Base-by-base conservation (phyloP, 768 basidiomycete species). In the Paxillus rubicundulus region DNA sequence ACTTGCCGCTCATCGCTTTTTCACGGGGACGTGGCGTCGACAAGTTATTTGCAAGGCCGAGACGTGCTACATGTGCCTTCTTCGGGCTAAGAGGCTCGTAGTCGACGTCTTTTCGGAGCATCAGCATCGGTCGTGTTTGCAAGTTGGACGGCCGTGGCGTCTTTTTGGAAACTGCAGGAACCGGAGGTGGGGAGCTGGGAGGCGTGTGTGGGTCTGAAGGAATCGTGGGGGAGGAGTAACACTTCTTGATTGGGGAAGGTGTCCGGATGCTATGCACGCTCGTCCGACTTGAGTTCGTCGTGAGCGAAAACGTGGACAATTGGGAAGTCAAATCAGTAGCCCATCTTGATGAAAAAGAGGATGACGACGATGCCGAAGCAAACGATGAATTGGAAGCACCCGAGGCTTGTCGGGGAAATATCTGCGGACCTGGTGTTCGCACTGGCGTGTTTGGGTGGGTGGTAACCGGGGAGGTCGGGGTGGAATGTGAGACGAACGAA, bases 81-180 rank as follows among this genome's bases (percentile, higher is more conserved):
- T 82, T 77, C 1, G 89, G 90, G 53, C 87, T 92, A 47, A 77
- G 71, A 2, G 89, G 89, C 18, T 82, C 77, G 50, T 81, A 91
- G 47, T 91, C 89, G 5, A 89, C 76, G 12, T 92, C 89, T 49
- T 75, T 82, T 45, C 74, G 76, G 21, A 92, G 74, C 82, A 89
- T 80, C 68, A 82, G 73, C 59, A 89, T 75, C 16, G 82, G 70
- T 9, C 77, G 75, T 12, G 79, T 70, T 56, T 79, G 76, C 42
- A 39, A 37, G 38, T 42, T 42, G 12, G 66, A 47, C 49, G 57
- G 68, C 53, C 56, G 59, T 27, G 52, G 57, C 32, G 17, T 61
- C 60, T 24, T 62, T 53, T 47, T 64, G 20, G 55, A 38, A 1
- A 46, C 62, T 16, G 64, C 67, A 8, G 69, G 66, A 14, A 61